Conservation (phyloP, 352 stramenopile genomes). For the Pythium rishiriense region DNA sequence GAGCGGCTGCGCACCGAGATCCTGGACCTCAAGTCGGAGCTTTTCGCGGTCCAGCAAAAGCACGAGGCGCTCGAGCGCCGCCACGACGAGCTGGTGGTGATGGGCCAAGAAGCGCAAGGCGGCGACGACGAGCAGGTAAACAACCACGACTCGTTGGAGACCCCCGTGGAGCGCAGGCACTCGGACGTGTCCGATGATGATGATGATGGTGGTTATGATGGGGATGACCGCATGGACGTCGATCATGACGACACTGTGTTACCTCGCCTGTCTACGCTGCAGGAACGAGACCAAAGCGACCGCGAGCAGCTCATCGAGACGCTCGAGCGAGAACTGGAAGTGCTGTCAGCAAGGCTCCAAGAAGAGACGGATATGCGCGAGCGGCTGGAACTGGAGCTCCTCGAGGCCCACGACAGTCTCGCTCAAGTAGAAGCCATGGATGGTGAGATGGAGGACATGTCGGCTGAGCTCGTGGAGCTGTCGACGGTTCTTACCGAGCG, state of each 20-base stretch:
- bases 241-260: slow-evolving; percentile 28
- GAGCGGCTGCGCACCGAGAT: slow-evolving; percentile 85
- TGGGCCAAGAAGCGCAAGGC: background rate
- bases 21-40: slow-evolving; percentile 84
- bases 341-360: slow-evolving; percentile 53
- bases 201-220: too few relatives aligned
- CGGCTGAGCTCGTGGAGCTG: slow-evolving; percentile 76
- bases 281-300: slow-evolving; percentile 61
- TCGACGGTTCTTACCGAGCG: slow-evolving; percentile 64
- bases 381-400: slow-evolving; percentile 52
- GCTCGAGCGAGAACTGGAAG: slow-evolving; percentile 64
- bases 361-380: slow-evolving; percentile 66
- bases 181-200: slow-evolving; percentile 25
- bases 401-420: slow-evolving; percentile 58
- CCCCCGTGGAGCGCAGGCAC: background rate
- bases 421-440: slow-evolving; percentile 77
- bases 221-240: slow-evolving; percentile 32
- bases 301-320: slow-evolving; percentile 72
- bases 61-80: slow-evolving; percentile 30
- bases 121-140: slow-evolving; percentile 19
- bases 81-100: background rate
- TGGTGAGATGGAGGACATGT: slow-evolving; percentile 72
- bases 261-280: slow-evolving; percentile 48
- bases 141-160: background rate
- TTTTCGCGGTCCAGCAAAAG: slow-evolving; percentile 75